Evolutionary conservation across 2,329 filamentous ascomycete species (phyloP).

Genomic region (Beauveria sp.): DNA sequence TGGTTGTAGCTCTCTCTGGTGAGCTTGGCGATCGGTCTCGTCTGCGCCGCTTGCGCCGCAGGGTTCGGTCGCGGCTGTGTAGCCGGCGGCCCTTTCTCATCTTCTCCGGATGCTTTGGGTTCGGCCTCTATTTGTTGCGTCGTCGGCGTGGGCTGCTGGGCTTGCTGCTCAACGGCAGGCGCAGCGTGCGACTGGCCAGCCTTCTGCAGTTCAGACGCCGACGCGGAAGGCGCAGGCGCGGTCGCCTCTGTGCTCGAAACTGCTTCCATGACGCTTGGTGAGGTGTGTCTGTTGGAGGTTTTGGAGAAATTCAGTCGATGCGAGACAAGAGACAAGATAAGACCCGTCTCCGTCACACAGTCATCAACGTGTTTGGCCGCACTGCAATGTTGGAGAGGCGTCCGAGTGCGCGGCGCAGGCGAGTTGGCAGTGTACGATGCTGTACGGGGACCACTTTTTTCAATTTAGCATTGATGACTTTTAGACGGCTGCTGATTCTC

Average conservation of each 20-base stretch:
- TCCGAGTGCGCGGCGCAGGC: not conserved
- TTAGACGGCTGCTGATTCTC: no score
- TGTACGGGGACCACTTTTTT: no score
- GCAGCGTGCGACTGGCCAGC: conserved; percentile 11
- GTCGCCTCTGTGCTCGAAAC: not conserved
- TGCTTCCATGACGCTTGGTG: not conserved
- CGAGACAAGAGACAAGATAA: not conserved
- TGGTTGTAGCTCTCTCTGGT: conserved; percentile 48
- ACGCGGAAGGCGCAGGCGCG: not conserved
- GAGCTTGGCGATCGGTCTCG: conserved; percentile 19
- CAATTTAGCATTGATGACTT: no score
- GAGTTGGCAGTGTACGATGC: not conserved
- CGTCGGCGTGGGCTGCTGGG: not conserved
- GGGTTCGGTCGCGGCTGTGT: conserved; percentile 10
- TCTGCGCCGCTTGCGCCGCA: conserved; percentile 15
- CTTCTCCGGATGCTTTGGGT: not conserved
- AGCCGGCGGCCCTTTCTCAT: not conserved
- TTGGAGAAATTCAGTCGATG: not conserved
- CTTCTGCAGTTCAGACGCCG: not conserved
- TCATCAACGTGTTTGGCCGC: not conserved
- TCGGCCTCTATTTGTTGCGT: not conserved
- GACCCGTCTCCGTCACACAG: conserved; percentile 6
- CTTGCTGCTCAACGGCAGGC: conserved; percentile 14
- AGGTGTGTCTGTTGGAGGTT: not conserved
- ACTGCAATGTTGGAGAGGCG: not conserved